Evolutionary conservation across 169 alveolate species (phyloP).

Genomic region (Babesia ovis): DNA sequence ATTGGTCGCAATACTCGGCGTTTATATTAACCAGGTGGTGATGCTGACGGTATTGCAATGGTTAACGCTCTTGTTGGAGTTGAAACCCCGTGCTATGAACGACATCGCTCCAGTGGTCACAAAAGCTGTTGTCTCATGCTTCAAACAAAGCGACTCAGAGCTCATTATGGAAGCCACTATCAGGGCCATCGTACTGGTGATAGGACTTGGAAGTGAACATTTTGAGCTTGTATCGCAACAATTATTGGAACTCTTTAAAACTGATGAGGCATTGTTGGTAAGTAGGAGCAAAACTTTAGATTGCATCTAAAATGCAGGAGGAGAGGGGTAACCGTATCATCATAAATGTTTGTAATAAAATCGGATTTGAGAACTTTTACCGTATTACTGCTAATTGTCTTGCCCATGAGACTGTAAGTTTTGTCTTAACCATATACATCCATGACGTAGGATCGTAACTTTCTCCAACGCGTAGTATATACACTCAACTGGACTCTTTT

Average conservation of each 20-base stretch:
- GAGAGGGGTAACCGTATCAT: constrained; percentile 57
- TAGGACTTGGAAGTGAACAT: constrained; percentile 50
- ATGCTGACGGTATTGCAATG: constrained; percentile 60
- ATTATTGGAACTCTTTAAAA: constrained; percentile 45
- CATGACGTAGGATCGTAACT: constrained; percentile 28
- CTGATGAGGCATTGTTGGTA: constrained; percentile 50
- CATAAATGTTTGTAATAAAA: constrained; percentile 53
- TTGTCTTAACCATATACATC: background rate
- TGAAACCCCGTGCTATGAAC: constrained; percentile 52
- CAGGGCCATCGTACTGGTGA: constrained; percentile 42
- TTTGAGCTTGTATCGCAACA: constrained; percentile 53
- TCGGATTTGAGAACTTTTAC: constrained; percentile 63
- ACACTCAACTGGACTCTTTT: constrained; percentile 76
- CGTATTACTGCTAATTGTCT: constrained; percentile 40
- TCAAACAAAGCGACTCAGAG: constrained; percentile 66
- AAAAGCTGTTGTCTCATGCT: constrained; percentile 53
- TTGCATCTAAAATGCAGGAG: constrained; percentile 29
- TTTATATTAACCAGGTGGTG: constrained; percentile 37
- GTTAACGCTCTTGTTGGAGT: constrained; percentile 47
- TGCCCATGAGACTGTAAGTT: background rate
- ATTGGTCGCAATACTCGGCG: constrained; percentile 18
- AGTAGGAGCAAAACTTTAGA: background rate
- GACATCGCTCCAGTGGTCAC: constrained; percentile 20
- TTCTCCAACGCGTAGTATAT: constrained; percentile 67
- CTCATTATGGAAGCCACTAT: constrained; percentile 45